Evolutionary conservation across 306 rosid species (phyloP), one percentile per base, ranked within the genome.

Genomic region (Gynostemma pentaphyllum): DNA sequence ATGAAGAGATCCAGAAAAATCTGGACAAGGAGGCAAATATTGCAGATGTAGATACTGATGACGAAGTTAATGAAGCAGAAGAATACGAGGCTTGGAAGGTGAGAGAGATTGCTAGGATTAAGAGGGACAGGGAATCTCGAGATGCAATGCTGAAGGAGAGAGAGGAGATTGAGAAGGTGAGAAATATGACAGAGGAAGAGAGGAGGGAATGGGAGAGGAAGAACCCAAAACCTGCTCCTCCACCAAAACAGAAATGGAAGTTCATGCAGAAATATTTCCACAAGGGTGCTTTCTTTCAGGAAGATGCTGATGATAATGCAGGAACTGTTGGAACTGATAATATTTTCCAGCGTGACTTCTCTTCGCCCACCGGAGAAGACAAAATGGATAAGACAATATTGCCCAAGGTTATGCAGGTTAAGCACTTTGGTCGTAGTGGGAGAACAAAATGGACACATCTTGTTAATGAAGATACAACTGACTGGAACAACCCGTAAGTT

Each of bases 361-460:
- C 98, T 70, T 77, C 98, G 40, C 96, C 95, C 36, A 92, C 96
- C 23, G 98, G 96, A 54, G 98, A 92, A 78, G 98, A 92, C 77
- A 92, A 81, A 78, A 84, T 92, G 98, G 90, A 92, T 78, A 92
- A 92, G 82, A 85, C 96, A 50, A 86, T 86, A 61, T 73, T 92
- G 69, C 98, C 98, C 8, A 92, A 86, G 82, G 95, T 92, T 67
- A 88, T 88, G 98, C 98, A 92, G 79, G 96, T 92, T 74, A 92
- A 88, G 81, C 98, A 92, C 82, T 92, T 92, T 74, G 98, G 96
- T 68, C 92, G 95, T 4, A 92, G 98, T 79, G 98, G 98, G 70
- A 82, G 96, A 82, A 84, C 95, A 21, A 92, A 92, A 71, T 92
- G 98, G 98, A 84, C 96, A 2, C 98, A 92, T 82, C 96, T 88